Evolutionary conservation across 345 rosid genomes (phyloP).

Genomic region (Gossypium anomalum): DNA sequence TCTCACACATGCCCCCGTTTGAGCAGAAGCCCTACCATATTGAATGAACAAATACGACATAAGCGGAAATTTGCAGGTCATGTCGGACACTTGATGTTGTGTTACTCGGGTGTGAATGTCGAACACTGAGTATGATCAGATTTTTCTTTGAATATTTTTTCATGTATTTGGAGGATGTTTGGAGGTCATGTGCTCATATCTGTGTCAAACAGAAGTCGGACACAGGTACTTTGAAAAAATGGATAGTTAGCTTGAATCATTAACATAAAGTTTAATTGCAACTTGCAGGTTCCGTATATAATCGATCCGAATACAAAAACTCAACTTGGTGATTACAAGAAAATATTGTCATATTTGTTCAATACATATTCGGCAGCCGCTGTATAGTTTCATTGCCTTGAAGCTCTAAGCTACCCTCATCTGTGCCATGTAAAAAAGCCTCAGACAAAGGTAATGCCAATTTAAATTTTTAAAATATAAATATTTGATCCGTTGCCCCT

Average conservation of each 20-base stretch:
- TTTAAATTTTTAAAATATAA: no score
- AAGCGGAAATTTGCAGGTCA: not conserved
- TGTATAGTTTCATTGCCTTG: slow-evolving; percentile 14
- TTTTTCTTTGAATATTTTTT: not conserved
- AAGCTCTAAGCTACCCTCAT: not conserved
- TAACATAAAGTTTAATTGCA: not conserved
- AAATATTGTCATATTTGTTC: slow-evolving; percentile 63
- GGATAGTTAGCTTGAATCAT: not conserved
- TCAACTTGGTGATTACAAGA: slow-evolving; percentile 52
- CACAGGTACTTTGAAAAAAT: not conserved
- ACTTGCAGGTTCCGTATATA: slow-evolving; percentile 60
- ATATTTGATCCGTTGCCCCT: no score
- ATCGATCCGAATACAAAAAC: slow-evolving; percentile 74
- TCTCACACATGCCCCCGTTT: not conserved
- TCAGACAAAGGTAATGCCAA: not conserved
- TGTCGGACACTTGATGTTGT: not conserved
- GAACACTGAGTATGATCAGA: not conserved
- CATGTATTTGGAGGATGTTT: not conserved
- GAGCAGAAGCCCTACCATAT: not conserved
- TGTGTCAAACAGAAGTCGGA: not conserved
- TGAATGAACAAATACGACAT: not conserved
- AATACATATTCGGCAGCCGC: slow-evolving; percentile 44
- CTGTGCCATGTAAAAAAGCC: not conserved
- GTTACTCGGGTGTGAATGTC: not conserved
- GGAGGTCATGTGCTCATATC: no score